Evolutionary conservation across 164 flowering plant genomes (phyloP).

Genomic region (grape (Vitis vinifera)): ASM3070453v1 NC_081810.1:1671501-1672000

Average conservation of each 20-base stretch:
- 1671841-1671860: neutral
- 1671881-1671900: neutral
- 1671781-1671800: neutral
- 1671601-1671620: neutral
- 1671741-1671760: constrained; percentile 8
- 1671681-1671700: constrained; percentile 7
- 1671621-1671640: neutral
- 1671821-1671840: neutral
- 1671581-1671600: neutral
- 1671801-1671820: neutral
- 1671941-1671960: neutral
- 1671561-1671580: neutral
- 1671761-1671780: neutral
- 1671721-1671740: constrained; percentile 13
- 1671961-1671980: neutral
- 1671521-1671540: constrained; percentile 8
- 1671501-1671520: constrained; percentile 2
- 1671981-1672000: constrained; percentile 14
- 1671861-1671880: neutral
- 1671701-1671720: constrained; percentile 19
- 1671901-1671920: neutral
- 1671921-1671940: neutral
- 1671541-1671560: neutral
- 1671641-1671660: constrained; percentile 1
- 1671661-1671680: constrained; percentile 5